Base-by-base conservation (phyloP, 2,329 filamentous ascomycete genomes). In the Beauveria rudraprayagi region DNA sequence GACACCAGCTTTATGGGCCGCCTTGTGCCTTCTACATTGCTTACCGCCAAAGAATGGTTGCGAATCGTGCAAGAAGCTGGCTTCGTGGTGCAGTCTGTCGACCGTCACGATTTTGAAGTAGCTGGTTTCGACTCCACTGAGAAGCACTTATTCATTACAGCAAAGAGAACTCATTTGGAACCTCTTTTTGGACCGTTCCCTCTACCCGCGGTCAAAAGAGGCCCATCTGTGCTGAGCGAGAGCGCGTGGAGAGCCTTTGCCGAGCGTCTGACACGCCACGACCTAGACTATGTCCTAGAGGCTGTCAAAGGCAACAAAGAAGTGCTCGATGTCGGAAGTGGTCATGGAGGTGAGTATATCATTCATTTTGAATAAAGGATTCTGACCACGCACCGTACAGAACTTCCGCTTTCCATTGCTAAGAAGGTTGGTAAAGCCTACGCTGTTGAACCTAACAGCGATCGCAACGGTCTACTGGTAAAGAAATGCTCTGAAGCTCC, bases 361-460 rank as follows among this genome's bases (percentile, higher is more conserved):
- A 9, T n/a, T 5, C 3, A 4, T 24, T 24, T 16, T 26, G 26
- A 19, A 5, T 34, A 2, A 11, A 28, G 19, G 6, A 34, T n/a
- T 19, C 51, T 26, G 7, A 24, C 11, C 34, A 37, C 34, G 14
- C 34, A 37, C 34, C 14, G 11, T 30, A 53, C 53, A 61, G 55
- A 55, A n/a, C 48, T 50, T 37, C 30, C 56, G 11, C 19, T 16
- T 16, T 43, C 19, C 16, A 58, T 58, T 58, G 55, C 55, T 1
- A 50, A 58, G 46, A 28, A 40, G 19, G 22, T 26, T 10, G 55
- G 55, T 16, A 50, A 48, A 22, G 44, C 55, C 6, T 58, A 58
- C 6, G 44, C 58, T 17, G 47, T 57, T 34, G 30, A 58, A 24
- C 56, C 61, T 11, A 56, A 60, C 44, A n/a, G 28, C 22, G 43